Conservation (phyloP, 176 grass and related monocot species). For the Aegilops longissima region DNA sequence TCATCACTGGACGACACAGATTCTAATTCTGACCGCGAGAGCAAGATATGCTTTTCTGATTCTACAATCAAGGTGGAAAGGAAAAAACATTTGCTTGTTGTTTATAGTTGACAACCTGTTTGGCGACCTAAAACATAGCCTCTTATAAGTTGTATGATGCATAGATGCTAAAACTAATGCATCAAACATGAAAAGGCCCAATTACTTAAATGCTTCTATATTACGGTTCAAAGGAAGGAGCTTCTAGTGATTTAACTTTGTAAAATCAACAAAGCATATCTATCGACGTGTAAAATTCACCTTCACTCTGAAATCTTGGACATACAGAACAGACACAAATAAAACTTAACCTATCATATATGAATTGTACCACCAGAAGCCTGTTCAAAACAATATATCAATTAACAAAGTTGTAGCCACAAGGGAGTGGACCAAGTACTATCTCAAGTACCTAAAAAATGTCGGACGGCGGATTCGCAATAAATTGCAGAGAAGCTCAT, state of each 20-base stretch:
- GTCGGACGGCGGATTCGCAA: neutral
- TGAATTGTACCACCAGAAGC: neutral
- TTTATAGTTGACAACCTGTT: neutral
- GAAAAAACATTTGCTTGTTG: neutral
- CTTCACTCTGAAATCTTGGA: neutral
- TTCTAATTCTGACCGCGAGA: neutral
- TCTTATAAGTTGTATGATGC: neutral
- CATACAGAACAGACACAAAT: neutral
- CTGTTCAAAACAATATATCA: neutral
- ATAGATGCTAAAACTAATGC: neutral
- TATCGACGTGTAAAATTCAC: neutral
- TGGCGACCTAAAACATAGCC: neutral
- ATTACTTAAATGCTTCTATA: neutral
- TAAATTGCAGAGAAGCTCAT: neutral
- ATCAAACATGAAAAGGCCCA: neutral
- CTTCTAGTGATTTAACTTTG: neutral
- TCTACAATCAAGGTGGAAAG: neutral
- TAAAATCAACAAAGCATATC: neutral
- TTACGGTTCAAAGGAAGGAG: neutral
- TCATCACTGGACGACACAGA: neutral
- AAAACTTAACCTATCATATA: neutral
- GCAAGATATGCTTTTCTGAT: slow-evolving; percentile 5
- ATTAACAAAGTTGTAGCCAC: neutral
- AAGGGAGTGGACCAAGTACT: neutral
- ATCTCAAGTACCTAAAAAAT: neutral